phyloP scores from a whole-genome alignment of 2,329 filamentous ascomycete genomes.

The Alternaria triticimaculans region DNA sequence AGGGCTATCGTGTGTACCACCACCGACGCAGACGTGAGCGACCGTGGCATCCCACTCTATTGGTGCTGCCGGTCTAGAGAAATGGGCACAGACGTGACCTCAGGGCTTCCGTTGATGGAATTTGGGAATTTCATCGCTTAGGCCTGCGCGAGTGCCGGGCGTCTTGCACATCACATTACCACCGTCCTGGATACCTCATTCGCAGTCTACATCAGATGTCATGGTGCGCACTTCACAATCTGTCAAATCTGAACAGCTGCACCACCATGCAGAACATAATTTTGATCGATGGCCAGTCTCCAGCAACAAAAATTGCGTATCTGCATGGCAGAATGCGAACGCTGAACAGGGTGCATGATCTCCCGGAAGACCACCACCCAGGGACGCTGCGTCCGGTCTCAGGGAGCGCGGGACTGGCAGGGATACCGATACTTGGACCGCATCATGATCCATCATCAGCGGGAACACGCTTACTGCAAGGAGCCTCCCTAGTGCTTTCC shows the following conservation, averaged over 20 bases:
- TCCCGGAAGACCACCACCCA: constrained; percentile 37
- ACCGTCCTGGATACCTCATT: constrained; percentile 32
- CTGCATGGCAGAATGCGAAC: neutral
- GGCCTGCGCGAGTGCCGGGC: constrained; percentile 24
- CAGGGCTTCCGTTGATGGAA: constrained; percentile 40
- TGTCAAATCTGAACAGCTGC: neutral
- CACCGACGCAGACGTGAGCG: neutral
- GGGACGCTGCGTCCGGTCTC: constrained; percentile 27
- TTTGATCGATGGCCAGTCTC: neutral
- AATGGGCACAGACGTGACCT: constrained; percentile 23
- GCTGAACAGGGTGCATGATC: constrained; percentile 44
- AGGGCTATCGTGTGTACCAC: constrained; percentile 3
- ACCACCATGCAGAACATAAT: neutral
- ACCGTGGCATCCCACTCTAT: neutral
- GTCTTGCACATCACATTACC: constrained; percentile 35
- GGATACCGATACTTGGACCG: constrained; percentile 36
- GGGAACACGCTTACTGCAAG: constrained; percentile 32
- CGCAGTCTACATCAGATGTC: neutral
- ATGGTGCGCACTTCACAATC: neutral
- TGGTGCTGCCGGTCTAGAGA: constrained; percentile 6
- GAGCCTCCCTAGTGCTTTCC: constrained; percentile 30
- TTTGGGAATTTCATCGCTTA: constrained; percentile 29
- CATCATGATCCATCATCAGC: constrained; percentile 31
- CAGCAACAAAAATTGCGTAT: neutral
- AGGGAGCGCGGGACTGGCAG: constrained; percentile 36